Base-by-base conservation (phyloP, 2,329 filamentous ascomycete species). In the Monosporascus sp. region DNA sequence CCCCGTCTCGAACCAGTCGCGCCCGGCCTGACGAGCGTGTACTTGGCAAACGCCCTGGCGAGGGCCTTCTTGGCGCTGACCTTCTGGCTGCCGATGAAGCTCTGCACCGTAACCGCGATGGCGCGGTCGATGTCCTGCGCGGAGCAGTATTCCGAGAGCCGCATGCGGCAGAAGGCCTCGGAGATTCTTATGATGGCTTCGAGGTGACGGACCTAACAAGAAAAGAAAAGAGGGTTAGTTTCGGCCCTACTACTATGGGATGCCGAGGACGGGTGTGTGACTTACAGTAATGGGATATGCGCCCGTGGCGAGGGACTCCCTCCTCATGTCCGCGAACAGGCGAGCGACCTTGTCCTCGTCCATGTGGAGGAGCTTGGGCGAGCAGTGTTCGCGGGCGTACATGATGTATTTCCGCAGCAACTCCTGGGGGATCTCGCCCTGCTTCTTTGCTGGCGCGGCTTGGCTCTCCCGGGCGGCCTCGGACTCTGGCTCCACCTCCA, bases 271-370 rank as follows among this genome's bases (percentile, higher is more conserved):
- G 20, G 37, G 7, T 20, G 31, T 42, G 51, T 49, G 41, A 17
- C 89, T 75, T 80, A 97, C 94, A 25, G 94, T 99, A 58, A 99
- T 99, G 5, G 94, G 94, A 70, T 97, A 99, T 22, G 93, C 94
- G 22, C 94, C 94, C 24, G 94, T 99, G 1, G 92, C 92, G 56
- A 97, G 75, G 24, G 87, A 92, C 72, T 99, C 94, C 61, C 91
- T 81, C 62, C 94, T 81, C 93, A 99, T 97, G 67, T 99, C 94
- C 27, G 92, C 89, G 68, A 97, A 99, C 8, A 99, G 78, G 49
- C 93, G 82, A 2, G 94, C 89, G 34, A 99, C 84, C 76, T 99
- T 99, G 74, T 97, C 94, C 69, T 97, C 90, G 62, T 99, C 94
- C 72, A 99, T 96, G 68, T 97, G 90, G 69, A 97, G 96, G 8